These are phyloP conservation scores for Aspergillus coremiiformis DNA, from an alignment of 495 filamentous ascomycete genomes.

Conservation along the genomic window DNA sequence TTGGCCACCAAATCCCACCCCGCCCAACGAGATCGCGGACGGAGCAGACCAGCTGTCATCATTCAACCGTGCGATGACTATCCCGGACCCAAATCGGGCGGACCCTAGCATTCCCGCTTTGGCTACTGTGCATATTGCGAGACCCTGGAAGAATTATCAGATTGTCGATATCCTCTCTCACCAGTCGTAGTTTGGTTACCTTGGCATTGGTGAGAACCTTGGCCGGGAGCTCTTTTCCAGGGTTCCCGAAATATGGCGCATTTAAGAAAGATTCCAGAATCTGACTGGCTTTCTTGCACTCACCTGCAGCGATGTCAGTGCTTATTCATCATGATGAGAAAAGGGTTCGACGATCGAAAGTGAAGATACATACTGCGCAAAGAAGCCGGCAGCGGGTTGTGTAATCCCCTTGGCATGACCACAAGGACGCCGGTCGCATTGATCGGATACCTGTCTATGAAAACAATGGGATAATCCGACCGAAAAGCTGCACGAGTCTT, in stretches of 20 bases:
- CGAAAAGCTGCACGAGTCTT: not conserved
- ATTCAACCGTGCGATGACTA: conserved; percentile 82
- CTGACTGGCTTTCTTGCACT: conserved; percentile 76
- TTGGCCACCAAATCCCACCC: conserved; percentile 83
- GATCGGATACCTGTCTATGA: not conserved
- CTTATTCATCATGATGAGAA: not conserved
- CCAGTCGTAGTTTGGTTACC: conserved; percentile 38
- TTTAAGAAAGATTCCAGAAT: conserved; percentile 87
- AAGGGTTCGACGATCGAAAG: not conserved
- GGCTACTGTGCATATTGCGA: conserved; percentile 83
- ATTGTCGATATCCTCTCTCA: not conserved
- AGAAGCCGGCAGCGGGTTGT: conserved; percentile 54
- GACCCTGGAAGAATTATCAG: conserved; percentile 48
- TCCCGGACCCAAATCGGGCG: conserved; percentile 77
- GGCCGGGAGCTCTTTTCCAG: conserved; percentile 85
- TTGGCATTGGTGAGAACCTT: conserved; percentile 80
- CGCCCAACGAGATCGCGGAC: conserved; percentile 75
- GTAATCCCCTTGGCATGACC: conserved; percentile 41
- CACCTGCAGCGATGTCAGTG: conserved; percentile 38
- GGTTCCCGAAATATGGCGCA: conserved; percentile 74
- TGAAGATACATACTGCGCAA: conserved; percentile 39
- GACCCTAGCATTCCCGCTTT: conserved; percentile 89
- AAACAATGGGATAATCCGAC: not conserved
- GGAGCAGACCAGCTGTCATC: conserved; percentile 91
- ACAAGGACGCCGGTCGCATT: not conserved